These are phyloP conservation scores for Salvia sclarea DNA, from an alignment of 305 asterid genomes.

Conservation along the genomic window DNA sequence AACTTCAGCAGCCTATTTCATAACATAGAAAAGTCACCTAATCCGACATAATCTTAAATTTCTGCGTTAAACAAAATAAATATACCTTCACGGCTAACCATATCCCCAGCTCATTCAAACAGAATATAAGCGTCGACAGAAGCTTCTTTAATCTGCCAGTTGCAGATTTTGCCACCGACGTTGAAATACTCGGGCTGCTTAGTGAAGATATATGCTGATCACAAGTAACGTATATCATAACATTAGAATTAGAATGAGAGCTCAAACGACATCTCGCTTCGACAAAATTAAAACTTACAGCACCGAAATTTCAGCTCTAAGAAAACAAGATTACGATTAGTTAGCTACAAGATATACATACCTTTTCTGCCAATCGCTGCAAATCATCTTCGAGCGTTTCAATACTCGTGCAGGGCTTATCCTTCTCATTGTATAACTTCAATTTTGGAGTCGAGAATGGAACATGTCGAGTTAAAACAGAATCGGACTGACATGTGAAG, in stretches of 20 bases:
- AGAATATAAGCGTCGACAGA: conserved; percentile 46
- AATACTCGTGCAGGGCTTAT: conserved; percentile 35
- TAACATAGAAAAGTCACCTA: conserved; percentile 15
- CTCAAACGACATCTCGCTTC: conserved; percentile 2
- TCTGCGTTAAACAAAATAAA: conserved; percentile 11
- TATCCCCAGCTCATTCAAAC: conserved; percentile 68
- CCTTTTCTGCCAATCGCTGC: conserved; percentile 45
- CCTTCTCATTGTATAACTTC: conserved; percentile 46
- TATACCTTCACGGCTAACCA: conserved; percentile 76
- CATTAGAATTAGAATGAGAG: conserved; percentile 11
- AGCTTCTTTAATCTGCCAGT: conserved; percentile 44
- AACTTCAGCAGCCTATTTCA: conserved; percentile 65
- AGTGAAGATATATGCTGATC: conserved; percentile 51
- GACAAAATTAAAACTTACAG: neutral
- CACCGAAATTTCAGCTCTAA: neutral
- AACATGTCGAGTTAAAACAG: conserved; percentile 49
- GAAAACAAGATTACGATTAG: neutral
- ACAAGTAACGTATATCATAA: conserved; percentile 23
- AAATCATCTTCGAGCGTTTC: conserved; percentile 34
- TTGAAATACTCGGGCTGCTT: conserved; percentile 28
- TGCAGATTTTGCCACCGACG: conserved; percentile 43
- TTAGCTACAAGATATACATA: conserved; percentile 29
- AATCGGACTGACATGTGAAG: conserved; percentile 66
- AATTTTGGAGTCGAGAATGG: conserved; percentile 64
- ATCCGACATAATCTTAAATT: neutral